phyloP scores from a whole-genome alignment of 768 basidiomycete genomes.

The Xerocomellus intermedius region DNA sequence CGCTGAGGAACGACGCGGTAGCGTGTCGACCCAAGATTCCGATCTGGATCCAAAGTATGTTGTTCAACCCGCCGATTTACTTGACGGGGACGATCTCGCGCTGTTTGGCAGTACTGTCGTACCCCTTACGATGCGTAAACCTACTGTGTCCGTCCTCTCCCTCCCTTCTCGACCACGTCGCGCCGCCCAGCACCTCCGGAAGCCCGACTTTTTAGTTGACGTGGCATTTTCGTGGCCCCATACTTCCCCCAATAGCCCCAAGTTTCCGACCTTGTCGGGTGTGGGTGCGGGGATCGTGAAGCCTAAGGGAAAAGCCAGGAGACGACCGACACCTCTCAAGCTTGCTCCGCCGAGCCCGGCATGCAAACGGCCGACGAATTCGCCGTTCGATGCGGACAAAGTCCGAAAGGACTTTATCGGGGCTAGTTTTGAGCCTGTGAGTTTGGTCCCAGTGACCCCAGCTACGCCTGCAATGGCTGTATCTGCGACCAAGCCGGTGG shows the following conservation, averaged over 20 bases:
- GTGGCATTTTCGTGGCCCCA: conserved; percentile 24
- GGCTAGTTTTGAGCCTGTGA: conserved; percentile 41
- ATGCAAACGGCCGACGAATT: conserved; percentile 34
- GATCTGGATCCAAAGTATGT: conserved; percentile 51
- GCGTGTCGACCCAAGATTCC: conserved; percentile 52
- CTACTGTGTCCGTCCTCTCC: conserved; percentile 36
- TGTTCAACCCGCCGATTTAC: conserved; percentile 37
- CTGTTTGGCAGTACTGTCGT: conserved; percentile 28
- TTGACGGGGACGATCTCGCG: conserved; percentile 36
- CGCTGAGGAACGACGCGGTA: conserved; percentile 40
- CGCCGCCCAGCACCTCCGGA: conserved; percentile 37
- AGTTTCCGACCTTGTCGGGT: conserved; percentile 9
- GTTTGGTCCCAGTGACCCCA: conserved; percentile 3
- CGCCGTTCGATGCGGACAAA: conserved; percentile 34
- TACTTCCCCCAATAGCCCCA: conserved; percentile 14
- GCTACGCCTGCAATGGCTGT: neutral
- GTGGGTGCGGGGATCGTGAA: conserved; percentile 2
- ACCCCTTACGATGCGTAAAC: conserved; percentile 30
- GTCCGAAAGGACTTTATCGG: conserved; percentile 43
- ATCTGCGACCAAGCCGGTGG: neutral
- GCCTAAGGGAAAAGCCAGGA: conserved; percentile 33
- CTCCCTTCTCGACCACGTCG: conserved; percentile 36
- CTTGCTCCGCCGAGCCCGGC: conserved; percentile 34
- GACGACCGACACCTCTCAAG: conserved; percentile 44
- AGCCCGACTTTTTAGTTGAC: conserved; percentile 37